phyloP scores from a whole-genome alignment of 2,329 filamentous ascomycete species.

The Calonectria pteridis region DNA sequence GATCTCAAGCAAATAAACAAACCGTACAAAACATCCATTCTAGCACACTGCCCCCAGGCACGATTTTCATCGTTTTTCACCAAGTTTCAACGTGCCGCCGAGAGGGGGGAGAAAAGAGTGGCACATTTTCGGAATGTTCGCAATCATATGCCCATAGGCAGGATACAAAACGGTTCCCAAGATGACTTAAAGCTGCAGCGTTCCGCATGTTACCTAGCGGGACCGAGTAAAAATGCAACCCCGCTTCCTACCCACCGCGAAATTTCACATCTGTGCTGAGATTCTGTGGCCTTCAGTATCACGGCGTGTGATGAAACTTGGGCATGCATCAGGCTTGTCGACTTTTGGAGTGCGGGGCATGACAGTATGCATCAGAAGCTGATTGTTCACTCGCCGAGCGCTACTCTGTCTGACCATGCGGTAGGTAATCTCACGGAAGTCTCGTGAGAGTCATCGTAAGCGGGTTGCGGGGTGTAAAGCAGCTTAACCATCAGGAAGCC shows the following conservation, averaged over 20 bases:
- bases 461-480: not conserved
- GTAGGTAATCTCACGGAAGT: not conserved
- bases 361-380: not conserved
- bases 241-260: not conserved
- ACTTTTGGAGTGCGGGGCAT: not conserved
- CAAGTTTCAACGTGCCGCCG: no score
- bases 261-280: not conserved
- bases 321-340: not conserved
- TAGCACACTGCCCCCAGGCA: not conserved
- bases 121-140: no score
- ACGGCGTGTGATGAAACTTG: not conserved
- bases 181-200: not conserved
- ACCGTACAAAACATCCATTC: not conserved
- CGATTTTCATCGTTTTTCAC: no score
- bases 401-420: constrained; percentile 3
- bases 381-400: not conserved
- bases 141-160: no score
- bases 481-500: not conserved
- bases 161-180: no score
- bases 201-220: no score
- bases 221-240: not conserved
- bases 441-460: not conserved
- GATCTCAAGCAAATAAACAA: not conserved
- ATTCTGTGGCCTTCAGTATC: no score
- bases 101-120: no score